These are phyloP conservation scores for Flaveria ramosissima DNA, from an alignment of 129 eudicot species.

Conservation along the genomic window DNA sequence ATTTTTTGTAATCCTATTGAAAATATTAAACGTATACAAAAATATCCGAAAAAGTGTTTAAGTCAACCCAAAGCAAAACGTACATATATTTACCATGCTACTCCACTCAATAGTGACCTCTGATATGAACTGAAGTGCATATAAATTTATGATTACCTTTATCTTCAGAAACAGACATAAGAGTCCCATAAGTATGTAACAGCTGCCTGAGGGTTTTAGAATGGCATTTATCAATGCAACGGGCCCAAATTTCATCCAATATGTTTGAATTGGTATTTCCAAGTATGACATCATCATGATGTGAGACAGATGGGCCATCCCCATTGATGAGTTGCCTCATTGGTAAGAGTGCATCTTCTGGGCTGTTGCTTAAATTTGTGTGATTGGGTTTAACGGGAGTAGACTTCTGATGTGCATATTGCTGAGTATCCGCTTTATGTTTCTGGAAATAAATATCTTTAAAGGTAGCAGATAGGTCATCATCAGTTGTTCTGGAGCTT, in stretches of 20 bases:
- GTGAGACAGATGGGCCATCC: slow-evolving; percentile 38
- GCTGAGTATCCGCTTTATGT: slow-evolving; percentile 47
- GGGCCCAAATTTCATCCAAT: slow-evolving; percentile 76
- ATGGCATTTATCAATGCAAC: slow-evolving; percentile 85
- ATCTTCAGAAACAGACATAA: slow-evolving; percentile 74
- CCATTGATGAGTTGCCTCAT: slow-evolving; percentile 41
- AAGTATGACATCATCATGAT: slow-evolving; percentile 42
- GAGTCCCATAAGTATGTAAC: slow-evolving; percentile 70
- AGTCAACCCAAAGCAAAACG: not conserved
- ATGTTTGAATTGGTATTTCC: slow-evolving; percentile 40
- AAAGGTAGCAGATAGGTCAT: slow-evolving; percentile 60
- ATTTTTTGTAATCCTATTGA: not conserved
- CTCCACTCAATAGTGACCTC: not conserved
- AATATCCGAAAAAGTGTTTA: not conserved
- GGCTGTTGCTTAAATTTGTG: slow-evolving; percentile 39
- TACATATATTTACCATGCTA: not conserved
- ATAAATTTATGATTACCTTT: slow-evolving; percentile 51
- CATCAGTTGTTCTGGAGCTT: slow-evolving; percentile 76
- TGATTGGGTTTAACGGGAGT: slow-evolving; percentile 46
- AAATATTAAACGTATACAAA: not conserved
- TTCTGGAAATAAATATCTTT: slow-evolving; percentile 52
- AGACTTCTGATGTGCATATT: slow-evolving; percentile 45
- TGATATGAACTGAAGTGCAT: slow-evolving; percentile 4
- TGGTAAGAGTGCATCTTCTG: slow-evolving; percentile 41
- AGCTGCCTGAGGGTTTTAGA: slow-evolving; percentile 79